Conservation (phyloP, 2,329 filamentous ascomycete genomes). For the Orbilia blumenaviensis region DNA sequence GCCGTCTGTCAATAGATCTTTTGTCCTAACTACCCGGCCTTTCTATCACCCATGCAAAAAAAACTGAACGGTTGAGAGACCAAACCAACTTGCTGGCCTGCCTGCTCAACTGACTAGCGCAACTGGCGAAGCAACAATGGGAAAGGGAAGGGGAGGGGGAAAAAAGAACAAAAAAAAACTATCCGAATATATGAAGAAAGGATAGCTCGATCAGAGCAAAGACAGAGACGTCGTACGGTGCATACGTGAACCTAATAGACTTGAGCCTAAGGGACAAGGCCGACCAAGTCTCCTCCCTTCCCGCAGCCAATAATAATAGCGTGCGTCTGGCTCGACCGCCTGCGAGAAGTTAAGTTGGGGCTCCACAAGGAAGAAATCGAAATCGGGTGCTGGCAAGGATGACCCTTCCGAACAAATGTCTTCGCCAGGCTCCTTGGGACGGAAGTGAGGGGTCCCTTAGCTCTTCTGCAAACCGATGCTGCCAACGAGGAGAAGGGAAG, state of each 20-base stretch:
- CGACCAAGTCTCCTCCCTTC: slow-evolving; percentile 10
- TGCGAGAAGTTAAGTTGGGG: slow-evolving; percentile 40
- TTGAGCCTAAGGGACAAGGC: neutral
- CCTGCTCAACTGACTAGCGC: neutral
- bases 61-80: neutral
- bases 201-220: neutral
- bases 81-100: neutral
- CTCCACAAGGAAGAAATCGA: slow-evolving; percentile 52
- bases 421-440: slow-evolving; percentile 31
- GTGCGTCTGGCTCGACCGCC: slow-evolving; percentile 10
- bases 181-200: neutral
- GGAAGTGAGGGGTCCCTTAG: slow-evolving; percentile 47
- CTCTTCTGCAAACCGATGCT: slow-evolving; percentile 27
- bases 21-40: neutral
- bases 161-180: slow-evolving; percentile 2
- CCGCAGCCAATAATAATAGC: slow-evolving; percentile 45
- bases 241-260: too few species aligned
- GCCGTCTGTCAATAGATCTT: slow-evolving; percentile 12
- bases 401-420: slow-evolving; percentile 32
- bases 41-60: neutral
- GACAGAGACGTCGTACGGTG: too few species aligned
- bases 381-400: slow-evolving; percentile 53
- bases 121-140: neutral
- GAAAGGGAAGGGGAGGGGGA: neutral
- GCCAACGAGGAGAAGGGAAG: slow-evolving; percentile 17